Conservation (phyloP, 2,329 filamentous ascomycete genomes). For the Myriosclerotinia duriaeana region DNA sequence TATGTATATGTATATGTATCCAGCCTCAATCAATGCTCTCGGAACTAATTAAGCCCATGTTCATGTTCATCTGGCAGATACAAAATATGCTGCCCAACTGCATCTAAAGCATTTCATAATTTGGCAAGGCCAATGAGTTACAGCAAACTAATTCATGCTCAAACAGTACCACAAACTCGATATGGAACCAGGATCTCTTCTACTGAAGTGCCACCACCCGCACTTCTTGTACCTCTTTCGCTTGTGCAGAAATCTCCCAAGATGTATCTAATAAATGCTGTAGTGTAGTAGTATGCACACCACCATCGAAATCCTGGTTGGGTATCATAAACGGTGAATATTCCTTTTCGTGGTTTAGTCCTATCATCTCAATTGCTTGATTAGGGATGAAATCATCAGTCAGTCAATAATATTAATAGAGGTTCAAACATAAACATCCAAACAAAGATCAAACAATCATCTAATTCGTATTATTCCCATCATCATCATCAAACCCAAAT, state of each 20-base stretch:
- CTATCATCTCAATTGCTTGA: not conserved
- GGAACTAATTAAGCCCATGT: conserved; percentile 18
- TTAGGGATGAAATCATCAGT: not conserved
- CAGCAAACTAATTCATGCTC: not conserved
- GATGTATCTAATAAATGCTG: no score
- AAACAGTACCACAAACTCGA: conserved; percentile 15
- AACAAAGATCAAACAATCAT: no score
- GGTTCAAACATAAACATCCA: no score
- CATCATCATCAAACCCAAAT: no score
- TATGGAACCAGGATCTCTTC: conserved; percentile 3
- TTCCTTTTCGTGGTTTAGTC: conserved; percentile 9
- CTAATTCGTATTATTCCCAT: no score
- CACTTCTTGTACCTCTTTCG: conserved; percentile 12
- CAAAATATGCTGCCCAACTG: not conserved
- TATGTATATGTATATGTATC: not conserved
- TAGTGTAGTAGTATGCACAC: no score
- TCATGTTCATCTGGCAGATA: conserved; percentile 21
- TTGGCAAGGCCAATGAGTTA: not conserved
- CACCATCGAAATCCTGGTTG: conserved; percentile 4
- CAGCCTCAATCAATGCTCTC: conserved; percentile 21
- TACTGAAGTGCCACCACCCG: conserved; percentile 1
- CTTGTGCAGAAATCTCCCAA: conserved; percentile 4
- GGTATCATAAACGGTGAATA: conserved; percentile 19
- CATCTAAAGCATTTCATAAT: not conserved
- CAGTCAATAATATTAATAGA: no score